Conservation (phyloP, 257 asterid species). For the Salvia rosmarinus region DNA sequence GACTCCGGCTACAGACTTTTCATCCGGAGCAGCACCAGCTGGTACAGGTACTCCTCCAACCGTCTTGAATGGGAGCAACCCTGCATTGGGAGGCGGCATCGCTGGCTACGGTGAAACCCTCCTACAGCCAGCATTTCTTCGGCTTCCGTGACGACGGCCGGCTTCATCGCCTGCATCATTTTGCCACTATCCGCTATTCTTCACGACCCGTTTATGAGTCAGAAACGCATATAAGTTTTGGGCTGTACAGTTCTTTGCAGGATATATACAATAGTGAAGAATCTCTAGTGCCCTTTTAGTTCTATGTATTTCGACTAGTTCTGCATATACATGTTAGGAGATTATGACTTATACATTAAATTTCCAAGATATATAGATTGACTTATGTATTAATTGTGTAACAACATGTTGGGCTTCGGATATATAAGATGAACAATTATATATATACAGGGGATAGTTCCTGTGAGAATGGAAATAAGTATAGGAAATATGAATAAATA, state of each 20-base stretch:
- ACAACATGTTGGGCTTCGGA: too few relatives aligned
- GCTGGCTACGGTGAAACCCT: constrained; percentile 53
- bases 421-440: too few relatives aligned
- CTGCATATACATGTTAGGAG: constrained; percentile 22
- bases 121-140: constrained; percentile 44
- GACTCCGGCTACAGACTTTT: constrained; percentile 54
- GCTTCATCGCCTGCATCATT: constrained; percentile 43
- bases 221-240: constrained; percentile 39
- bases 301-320: too few relatives aligned
- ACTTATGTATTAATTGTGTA: too few relatives aligned
- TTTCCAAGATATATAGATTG: constrained; percentile 16
- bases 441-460: too few relatives aligned
- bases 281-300: constrained; percentile 13
- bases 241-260: constrained; percentile 49
- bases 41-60: constrained; percentile 60
- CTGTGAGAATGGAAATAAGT: too few relatives aligned
- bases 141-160: constrained; percentile 39
- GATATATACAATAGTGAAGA: constrained; percentile 34
- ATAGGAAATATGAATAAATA: too few relatives aligned
- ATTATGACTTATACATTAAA: constrained; percentile 18
- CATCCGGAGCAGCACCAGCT: constrained; percentile 54
- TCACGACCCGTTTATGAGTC: constrained; percentile 29
- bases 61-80: constrained; percentile 47
- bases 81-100: constrained; percentile 53
- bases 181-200: constrained; percentile 37